These are phyloP conservation scores for Ogataea trehaloabstinens DNA, from an alignment of 805 yeast species.

Conservation along the genomic window DNA sequence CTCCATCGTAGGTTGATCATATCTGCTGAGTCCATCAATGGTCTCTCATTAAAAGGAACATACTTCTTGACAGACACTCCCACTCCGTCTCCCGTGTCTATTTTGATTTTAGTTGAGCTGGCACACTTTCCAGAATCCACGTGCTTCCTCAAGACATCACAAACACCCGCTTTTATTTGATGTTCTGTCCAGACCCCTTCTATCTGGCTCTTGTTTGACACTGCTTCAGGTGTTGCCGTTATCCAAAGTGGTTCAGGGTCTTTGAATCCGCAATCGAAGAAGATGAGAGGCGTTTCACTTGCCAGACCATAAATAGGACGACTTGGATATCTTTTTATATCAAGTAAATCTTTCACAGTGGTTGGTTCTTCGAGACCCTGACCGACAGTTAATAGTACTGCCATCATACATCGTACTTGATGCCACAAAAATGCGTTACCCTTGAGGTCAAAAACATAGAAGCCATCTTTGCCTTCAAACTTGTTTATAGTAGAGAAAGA, in stretches of 20 bases:
- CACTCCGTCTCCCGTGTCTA: conserved; percentile 73
- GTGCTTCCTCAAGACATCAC: conserved; percentile 45
- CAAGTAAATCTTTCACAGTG: conserved; percentile 56
- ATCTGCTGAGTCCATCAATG: conserved; percentile 62
- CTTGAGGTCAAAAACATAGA: conserved; percentile 68
- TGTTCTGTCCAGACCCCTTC: conserved; percentile 54
- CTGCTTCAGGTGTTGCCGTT: conserved; percentile 31
- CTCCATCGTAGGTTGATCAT: conserved; percentile 63
- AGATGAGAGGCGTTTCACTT: conserved; percentile 78
- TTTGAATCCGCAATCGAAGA: conserved; percentile 80
- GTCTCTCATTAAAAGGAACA: conserved; percentile 55
- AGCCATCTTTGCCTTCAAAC: conserved; percentile 30
- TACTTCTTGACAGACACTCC: conserved; percentile 61
- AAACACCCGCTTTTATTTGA: conserved; percentile 54
- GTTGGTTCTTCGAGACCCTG: conserved; percentile 65
- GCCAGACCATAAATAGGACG: conserved; percentile 89
- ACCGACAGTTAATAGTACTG: conserved; percentile 75
- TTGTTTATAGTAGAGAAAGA: conserved; percentile 30
- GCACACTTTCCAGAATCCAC: conserved; percentile 9
- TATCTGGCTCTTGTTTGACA: conserved; percentile 42
- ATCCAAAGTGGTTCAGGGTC: conserved; percentile 61
- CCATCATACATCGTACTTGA: conserved; percentile 95
- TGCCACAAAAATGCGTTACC: conserved; percentile 97
- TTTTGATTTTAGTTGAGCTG: conserved; percentile 3
- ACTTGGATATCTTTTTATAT: conserved; percentile 53